A percentile compares a stretch with the other conserved stretches of the same genome.
phyloP scores from a whole-genome alignment of 169 alveolate species.

The Plasmodium relictum region DNA sequence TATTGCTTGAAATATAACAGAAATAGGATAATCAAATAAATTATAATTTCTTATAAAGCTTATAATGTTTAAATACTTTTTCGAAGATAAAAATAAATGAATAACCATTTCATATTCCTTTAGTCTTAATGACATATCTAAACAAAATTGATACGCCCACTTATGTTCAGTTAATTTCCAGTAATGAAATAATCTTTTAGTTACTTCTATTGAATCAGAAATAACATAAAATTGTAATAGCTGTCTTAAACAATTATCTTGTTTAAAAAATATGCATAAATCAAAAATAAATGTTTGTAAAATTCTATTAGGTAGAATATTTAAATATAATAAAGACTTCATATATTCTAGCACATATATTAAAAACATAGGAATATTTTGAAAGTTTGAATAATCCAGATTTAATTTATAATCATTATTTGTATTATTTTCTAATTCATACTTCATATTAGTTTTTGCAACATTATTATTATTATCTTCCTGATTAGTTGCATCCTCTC shows the following conservation, averaged over 20 bases:
- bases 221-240: slow-evolving; percentile 55
- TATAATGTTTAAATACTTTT: slow-evolving; percentile 35
- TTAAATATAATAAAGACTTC: slow-evolving; percentile 54
- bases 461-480: background rate
- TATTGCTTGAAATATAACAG: slow-evolving; percentile 67
- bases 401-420: slow-evolving; percentile 6
- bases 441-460: background rate
- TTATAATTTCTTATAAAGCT: slow-evolving; percentile 48
- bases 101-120: slow-evolving; percentile 68
- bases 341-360: slow-evolving; percentile 61
- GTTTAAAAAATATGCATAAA: slow-evolving; percentile 56
- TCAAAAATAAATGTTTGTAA: slow-evolving; percentile 69
- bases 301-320: slow-evolving; percentile 62
- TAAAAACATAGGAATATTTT: slow-evolving; percentile 32
- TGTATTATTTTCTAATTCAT: background rate
- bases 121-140: slow-evolving; percentile 68
- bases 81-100: slow-evolving; percentile 45
- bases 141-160: slow-evolving; percentile 64
- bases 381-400: slow-evolving; percentile 39
- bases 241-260: slow-evolving; percentile 62
- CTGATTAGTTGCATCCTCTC: background rate
- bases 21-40: slow-evolving; percentile 50
- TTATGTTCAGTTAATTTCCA: slow-evolving; percentile 53
- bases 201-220: slow-evolving; percentile 69
- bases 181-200: slow-evolving; percentile 58